Evolutionary conservation across 805 yeast species (phyloP).

Genomic region (Isabelozyma pseudorhagii): DNA sequence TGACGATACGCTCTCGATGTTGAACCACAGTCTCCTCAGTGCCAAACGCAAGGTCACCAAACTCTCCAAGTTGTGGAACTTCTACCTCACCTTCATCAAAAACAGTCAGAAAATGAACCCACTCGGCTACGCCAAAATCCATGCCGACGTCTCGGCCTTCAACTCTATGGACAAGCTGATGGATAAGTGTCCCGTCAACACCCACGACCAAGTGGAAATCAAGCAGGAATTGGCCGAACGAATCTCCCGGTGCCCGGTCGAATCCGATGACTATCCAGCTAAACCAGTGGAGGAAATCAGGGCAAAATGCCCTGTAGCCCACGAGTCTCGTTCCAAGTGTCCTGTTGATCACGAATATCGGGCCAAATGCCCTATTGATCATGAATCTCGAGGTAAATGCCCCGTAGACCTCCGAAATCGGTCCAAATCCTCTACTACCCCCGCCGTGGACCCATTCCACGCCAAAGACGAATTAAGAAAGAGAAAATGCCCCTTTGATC

Average conservation of each 20-base stretch:
- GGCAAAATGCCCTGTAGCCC: background rate
- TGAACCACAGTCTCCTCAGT: conserved; percentile 7
- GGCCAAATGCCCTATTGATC: conserved; percentile 5
- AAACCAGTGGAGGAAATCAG: background rate
- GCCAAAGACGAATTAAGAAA: conserved; percentile 3
- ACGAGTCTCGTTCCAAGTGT: too few species aligned
- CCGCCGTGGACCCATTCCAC: conserved; percentile 1
- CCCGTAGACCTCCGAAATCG: background rate
- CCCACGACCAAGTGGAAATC: background rate
- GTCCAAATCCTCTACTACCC: conserved; percentile 1
- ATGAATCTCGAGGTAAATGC: background rate
- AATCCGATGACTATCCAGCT: background rate
- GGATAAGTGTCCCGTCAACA: conserved; percentile 14
- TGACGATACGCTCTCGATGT: conserved; percentile 2
- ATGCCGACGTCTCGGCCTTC: conserved; percentile 27
- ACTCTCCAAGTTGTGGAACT: conserved; percentile 35
- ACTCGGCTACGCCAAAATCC: conserved; percentile 29
- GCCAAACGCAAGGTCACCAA: conserved; percentile 13
- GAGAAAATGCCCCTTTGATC: conserved; percentile 34
- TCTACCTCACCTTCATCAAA: conserved; percentile 34
- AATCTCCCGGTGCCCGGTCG: background rate
- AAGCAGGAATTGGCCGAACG: conserved; percentile 1
- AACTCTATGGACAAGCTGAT: conserved; percentile 9
- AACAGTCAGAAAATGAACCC: conserved; percentile 24
- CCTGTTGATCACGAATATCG: background rate